Evolutionary conservation across 2,329 filamentous ascomycete species (phyloP).

Genomic region (Claviceps fusiformis): DNA sequence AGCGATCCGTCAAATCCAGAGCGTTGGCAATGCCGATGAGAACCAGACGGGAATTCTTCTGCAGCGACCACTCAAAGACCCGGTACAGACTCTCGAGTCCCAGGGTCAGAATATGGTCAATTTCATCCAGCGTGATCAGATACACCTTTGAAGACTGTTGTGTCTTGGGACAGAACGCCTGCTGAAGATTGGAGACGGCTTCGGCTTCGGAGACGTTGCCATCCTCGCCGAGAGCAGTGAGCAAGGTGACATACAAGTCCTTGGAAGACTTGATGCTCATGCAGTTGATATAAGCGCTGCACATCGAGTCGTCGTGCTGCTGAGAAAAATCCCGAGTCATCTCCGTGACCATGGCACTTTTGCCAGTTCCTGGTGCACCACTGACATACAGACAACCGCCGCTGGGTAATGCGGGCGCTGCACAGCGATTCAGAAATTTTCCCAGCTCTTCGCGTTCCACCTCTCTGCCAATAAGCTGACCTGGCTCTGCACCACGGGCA

Average conservation of each 20-base stretch:
- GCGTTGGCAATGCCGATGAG: constrained; percentile 93
- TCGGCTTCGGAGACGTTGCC: constrained; percentile 49
- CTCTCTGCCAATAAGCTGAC: constrained; percentile 66
- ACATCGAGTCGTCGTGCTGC: constrained; percentile 34
- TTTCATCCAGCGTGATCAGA: constrained; percentile 84
- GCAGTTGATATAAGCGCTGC: constrained; percentile 79
- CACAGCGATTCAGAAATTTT: constrained; percentile 53
- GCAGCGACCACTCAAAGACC: constrained; percentile 92
- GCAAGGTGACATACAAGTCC: constrained; percentile 69
- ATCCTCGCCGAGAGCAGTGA: constrained; percentile 53
- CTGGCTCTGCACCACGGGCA: constrained; percentile 61
- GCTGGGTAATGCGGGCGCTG: constrained; percentile 43
- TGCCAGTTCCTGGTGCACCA: constrained; percentile 89
- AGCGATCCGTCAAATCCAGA: constrained; percentile 86
- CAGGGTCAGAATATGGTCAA: constrained; percentile 81
- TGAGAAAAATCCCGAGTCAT: constrained; percentile 49
- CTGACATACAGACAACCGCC: constrained; percentile 92
- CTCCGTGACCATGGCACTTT: constrained; percentile 84
- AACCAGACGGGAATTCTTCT: constrained; percentile 63
- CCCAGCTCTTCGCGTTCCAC: constrained; percentile 50
- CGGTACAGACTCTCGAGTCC: constrained; percentile 83
- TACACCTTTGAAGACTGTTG: constrained; percentile 46
- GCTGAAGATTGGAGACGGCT: constrained; percentile 53
- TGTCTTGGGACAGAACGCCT: constrained; percentile 54
- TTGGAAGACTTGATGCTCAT: constrained; percentile 87